Evolutionary conservation across 2,329 filamentous ascomycete species (phyloP).

Genomic region (Sordariomycetes sp.): DNA sequence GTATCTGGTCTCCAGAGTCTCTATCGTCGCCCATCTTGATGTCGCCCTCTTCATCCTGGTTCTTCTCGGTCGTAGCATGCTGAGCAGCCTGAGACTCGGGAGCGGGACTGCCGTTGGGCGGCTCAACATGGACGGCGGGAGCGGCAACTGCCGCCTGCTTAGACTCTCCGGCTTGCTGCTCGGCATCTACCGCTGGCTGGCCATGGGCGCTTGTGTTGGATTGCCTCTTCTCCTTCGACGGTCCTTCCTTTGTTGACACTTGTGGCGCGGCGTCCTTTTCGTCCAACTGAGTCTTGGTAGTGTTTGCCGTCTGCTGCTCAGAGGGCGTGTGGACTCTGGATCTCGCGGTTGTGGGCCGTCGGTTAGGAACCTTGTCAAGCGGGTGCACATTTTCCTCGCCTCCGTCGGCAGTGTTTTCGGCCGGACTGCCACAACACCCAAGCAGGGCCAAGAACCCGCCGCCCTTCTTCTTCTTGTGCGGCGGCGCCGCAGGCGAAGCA

Average conservation of each 20-base stretch:
- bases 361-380: slow-evolving; percentile 40
- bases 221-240: slow-evolving; percentile 27
- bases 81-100: background rate
- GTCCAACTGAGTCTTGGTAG: slow-evolving; percentile 22
- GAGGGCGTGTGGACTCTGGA: slow-evolving; percentile 37
- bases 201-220: slow-evolving; percentile 33
- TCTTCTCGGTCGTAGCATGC: background rate
- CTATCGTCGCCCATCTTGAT: slow-evolving; percentile 51
- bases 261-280: slow-evolving; percentile 34
- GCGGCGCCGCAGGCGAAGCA: slow-evolving; percentile 30
- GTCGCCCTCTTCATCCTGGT: slow-evolving; percentile 38
- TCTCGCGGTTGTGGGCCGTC: slow-evolving; percentile 34
- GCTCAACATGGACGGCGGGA: slow-evolving; percentile 20
- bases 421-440: slow-evolving; percentile 53
- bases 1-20: background rate
- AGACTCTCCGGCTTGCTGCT: slow-evolving; percentile 22
- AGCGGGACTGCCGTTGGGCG: slow-evolving; percentile 17
- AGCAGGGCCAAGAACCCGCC: slow-evolving; percentile 46
- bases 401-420: slow-evolving; percentile 39
- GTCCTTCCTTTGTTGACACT: slow-evolving; percentile 17
- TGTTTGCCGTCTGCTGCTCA: slow-evolving; percentile 28
- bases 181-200: slow-evolving; percentile 25
- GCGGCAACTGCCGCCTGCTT: slow-evolving; percentile 24
- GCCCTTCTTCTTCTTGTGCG: slow-evolving; percentile 40
- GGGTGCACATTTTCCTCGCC: slow-evolving; percentile 42